These are phyloP conservation scores for Castanea crenata DNA, from an alignment of 306 rosid species.

Conservation along the genomic window DNA sequence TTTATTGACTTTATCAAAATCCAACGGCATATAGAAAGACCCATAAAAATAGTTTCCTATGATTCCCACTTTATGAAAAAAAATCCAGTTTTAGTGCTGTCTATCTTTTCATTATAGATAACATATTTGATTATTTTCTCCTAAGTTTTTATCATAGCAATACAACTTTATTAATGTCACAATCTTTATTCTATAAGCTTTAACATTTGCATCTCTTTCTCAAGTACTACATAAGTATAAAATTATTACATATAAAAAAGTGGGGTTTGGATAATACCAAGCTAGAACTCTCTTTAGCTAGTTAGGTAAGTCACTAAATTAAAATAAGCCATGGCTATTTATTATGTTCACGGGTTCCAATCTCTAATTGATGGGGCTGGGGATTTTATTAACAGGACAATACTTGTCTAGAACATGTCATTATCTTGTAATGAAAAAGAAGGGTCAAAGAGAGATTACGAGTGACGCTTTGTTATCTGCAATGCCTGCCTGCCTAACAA, in stretches of 20 bases:
- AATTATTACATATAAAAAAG: slow-evolving; percentile 12
- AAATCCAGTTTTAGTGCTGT: slow-evolving; percentile 33
- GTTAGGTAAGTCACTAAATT: slow-evolving; percentile 26
- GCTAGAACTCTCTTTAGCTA: slow-evolving; percentile 10
- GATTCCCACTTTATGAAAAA: neutral
- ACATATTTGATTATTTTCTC: slow-evolving; percentile 16
- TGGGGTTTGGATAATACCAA: neutral
- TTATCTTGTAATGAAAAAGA: slow-evolving; percentile 16
- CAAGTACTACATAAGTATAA: too few relatives aligned
- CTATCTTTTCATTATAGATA: slow-evolving; percentile 28
- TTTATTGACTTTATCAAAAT: neutral
- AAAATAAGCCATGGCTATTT: slow-evolving; percentile 5
- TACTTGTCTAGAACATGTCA: slow-evolving; percentile 24
- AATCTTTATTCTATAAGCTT: slow-evolving; percentile 7
- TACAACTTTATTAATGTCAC: slow-evolving; percentile 48
- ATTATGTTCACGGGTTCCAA: slow-evolving; percentile 20
- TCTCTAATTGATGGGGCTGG: slow-evolving; percentile 29
- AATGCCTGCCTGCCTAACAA: slow-evolving; percentile 36
- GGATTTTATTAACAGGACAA: slow-evolving; percentile 26
- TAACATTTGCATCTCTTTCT: slow-evolving; percentile 27
- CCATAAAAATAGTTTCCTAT: neutral
- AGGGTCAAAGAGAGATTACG: slow-evolving; percentile 28
- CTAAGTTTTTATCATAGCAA: slow-evolving; percentile 19
- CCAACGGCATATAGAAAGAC: neutral
- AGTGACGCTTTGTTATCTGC: slow-evolving; percentile 8